Percentiles rank a stretch among this genome's conserved stretches.
phyloP scores from a whole-genome alignment of 306 rosid genomes.

The Vachellia collinsii region DNA sequence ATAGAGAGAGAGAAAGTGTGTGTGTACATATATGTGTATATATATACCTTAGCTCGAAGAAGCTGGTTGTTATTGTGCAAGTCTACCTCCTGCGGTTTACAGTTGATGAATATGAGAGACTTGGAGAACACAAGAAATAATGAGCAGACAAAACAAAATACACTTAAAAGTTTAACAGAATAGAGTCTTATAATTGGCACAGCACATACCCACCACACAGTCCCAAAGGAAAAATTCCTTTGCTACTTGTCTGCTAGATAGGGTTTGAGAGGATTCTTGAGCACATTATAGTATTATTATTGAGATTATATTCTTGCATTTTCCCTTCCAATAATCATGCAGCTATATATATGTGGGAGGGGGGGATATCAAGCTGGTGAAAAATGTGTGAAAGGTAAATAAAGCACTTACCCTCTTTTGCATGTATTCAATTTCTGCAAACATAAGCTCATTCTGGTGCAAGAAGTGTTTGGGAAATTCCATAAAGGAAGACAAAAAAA shows the following conservation, averaged over 20 bases:
- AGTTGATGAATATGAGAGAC: constrained; percentile 2
- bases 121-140: background rate
- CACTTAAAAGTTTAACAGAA: background rate
- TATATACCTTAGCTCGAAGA: constrained; percentile 74
- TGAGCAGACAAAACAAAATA: background rate
- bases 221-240: too few relatives aligned
- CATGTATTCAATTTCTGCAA: constrained; percentile 87
- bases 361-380: background rate
- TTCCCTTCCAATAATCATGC: background rate
- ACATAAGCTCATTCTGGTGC: constrained; percentile 77
- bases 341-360: background rate
- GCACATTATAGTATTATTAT: background rate
- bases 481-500: constrained; percentile 9
- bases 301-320: background rate
- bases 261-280: background rate
- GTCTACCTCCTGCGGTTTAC: constrained; percentile 69
- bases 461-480: background rate
- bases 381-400: too few relatives aligned
- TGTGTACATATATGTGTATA: background rate
- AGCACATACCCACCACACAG: too few relatives aligned
- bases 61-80: constrained; percentile 80
- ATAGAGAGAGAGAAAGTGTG: background rate
- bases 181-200: background rate
- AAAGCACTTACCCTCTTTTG: constrained; percentile 56
- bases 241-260: background rate